phyloP scores from a whole-genome alignment of 495 filamentous ascomycete species.

The Filosporella fistucella region DNA sequence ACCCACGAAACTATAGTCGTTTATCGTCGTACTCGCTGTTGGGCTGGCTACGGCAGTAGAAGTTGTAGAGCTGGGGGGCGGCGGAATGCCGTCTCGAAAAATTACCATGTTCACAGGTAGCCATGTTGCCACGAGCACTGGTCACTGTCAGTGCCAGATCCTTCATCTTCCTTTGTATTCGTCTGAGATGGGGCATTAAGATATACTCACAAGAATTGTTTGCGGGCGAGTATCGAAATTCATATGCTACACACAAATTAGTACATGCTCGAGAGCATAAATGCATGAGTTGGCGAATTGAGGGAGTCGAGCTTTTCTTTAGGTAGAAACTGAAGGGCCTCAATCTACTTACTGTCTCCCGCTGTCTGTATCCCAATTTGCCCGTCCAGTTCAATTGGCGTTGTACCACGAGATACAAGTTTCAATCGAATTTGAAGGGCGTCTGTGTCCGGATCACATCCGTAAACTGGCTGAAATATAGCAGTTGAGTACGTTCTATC shows the following conservation, averaged over 20 bases:
- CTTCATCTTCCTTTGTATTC: neutral
- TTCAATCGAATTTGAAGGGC: conserved; percentile 36
- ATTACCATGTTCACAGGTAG: neutral
- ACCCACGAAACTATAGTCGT: neutral
- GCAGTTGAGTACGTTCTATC: conserved; percentile 37
- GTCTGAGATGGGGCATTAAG: neutral
- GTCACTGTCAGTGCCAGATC: neutral
- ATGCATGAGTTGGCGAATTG: no score
- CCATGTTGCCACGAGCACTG: neutral
- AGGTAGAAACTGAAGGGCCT: no score
- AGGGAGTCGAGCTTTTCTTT: no score
- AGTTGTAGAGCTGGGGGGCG: neutral
- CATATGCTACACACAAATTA: conserved; percentile 33
- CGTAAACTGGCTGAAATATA: conserved; percentile 40
- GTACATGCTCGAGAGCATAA: no score
- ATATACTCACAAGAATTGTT: conserved; percentile 35
- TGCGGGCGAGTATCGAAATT: conserved; percentile 41
- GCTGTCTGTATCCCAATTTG: conserved; percentile 36
- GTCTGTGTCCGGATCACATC: conserved; percentile 45
- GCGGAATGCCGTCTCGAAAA: conserved; percentile 1
- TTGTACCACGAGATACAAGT: conserved; percentile 29
- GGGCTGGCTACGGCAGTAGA: neutral
- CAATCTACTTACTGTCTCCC: no score
- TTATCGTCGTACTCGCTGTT: neutral
- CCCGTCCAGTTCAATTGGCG: conserved; percentile 29